phyloP scores from a whole-genome alignment of 2,329 filamentous ascomycete species.

The Cordyceps fumosorosea region DNA sequence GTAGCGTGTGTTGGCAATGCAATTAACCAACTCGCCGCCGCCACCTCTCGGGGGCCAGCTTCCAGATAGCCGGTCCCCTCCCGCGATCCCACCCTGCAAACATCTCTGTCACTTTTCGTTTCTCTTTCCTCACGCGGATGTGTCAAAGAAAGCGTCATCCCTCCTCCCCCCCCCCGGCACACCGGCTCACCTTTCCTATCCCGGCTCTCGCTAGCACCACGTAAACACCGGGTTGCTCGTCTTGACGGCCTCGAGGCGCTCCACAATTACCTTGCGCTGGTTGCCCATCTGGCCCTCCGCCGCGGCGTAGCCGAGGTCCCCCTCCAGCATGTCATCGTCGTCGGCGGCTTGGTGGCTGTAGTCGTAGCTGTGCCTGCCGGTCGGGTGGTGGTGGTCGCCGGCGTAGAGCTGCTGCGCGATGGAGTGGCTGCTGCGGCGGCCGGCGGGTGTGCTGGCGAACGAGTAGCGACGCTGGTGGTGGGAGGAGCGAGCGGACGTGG shows the following conservation, averaged over 20 bases:
- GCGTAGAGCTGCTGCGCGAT: conserved; percentile 49
- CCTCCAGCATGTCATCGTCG: conserved; percentile 73
- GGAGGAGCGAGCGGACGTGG: conserved; percentile 11
- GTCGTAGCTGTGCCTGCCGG: conserved; percentile 36
- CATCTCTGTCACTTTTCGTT: not conserved
- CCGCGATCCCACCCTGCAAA: not conserved
- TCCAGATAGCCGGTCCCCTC: not conserved
- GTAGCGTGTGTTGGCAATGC: too few relatives aligned
- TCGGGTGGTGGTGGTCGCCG: conserved; percentile 31
- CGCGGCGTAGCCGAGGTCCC: conserved; percentile 89
- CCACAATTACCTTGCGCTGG: conserved; percentile 90
- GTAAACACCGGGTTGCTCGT: conserved; percentile 93
- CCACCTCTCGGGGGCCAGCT: too few relatives aligned
- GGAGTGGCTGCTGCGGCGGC: conserved; percentile 41
- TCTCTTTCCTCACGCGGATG: too few relatives aligned
- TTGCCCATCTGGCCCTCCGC: conserved; percentile 91
- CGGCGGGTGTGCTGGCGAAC: conserved; percentile 43
- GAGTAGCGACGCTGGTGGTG: conserved; percentile 47
- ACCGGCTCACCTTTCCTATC: too few relatives aligned
- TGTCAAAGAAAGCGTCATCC: too few relatives aligned
- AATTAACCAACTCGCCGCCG: too few relatives aligned
- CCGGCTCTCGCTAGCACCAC: conserved; percentile 61
- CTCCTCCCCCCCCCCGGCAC: too few relatives aligned
- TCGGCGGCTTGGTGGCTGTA: conserved; percentile 46
- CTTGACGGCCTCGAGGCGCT: conserved; percentile 92